phyloP scores from a whole-genome alignment of 805 yeast species.

The Yamadazyma scolyti region DNA sequence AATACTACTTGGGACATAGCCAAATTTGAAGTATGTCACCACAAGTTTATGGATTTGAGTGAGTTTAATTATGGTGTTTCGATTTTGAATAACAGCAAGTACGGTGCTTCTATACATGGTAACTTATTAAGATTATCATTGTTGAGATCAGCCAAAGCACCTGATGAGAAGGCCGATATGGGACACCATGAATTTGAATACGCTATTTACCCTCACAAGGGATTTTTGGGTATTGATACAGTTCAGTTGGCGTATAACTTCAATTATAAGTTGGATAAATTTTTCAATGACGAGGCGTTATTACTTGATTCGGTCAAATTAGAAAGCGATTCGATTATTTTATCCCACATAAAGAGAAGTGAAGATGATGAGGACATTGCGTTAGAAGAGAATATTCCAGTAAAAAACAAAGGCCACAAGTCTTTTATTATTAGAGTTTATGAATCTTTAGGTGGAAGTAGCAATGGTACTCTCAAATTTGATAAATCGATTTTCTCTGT shows the following conservation, averaged over 20 bases:
- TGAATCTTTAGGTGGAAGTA: slow-evolving; percentile 80
- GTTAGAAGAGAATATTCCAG: slow-evolving; percentile 43
- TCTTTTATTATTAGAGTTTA: slow-evolving; percentile 68
- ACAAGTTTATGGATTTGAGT: slow-evolving; percentile 88
- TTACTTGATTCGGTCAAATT: slow-evolving; percentile 19
- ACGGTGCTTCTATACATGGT: slow-evolving; percentile 94
- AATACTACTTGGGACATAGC: slow-evolving; percentile 97
- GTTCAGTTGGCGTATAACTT: slow-evolving; percentile 77
- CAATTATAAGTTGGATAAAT: slow-evolving; percentile 45
- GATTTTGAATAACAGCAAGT: slow-evolving; percentile 77
- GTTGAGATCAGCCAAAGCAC: slow-evolving; percentile 88
- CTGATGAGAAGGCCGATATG: slow-evolving; percentile 94
- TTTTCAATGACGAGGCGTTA: slow-evolving; percentile 2
- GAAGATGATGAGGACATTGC: slow-evolving; percentile 71
- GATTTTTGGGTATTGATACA: slow-evolving; percentile 57
- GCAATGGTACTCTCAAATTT: slow-evolving; percentile 49
- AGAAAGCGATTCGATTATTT: slow-evolving; percentile 59
- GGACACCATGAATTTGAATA: slow-evolving; percentile 81
- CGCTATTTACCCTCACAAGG: slow-evolving; percentile 80
- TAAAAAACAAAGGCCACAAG: slow-evolving; percentile 37
- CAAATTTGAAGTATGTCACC: slow-evolving; percentile 92
- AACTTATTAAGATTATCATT: slow-evolving; percentile 82
- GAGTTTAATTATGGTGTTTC: slow-evolving; percentile 87
- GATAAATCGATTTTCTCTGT: slow-evolving; percentile 34
- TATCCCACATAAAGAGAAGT: slow-evolving; percentile 80